Evolutionary conservation across 225 moss, liverwort and hornwort species (phyloP).

Genomic region (Polytrichum commune): DNA sequence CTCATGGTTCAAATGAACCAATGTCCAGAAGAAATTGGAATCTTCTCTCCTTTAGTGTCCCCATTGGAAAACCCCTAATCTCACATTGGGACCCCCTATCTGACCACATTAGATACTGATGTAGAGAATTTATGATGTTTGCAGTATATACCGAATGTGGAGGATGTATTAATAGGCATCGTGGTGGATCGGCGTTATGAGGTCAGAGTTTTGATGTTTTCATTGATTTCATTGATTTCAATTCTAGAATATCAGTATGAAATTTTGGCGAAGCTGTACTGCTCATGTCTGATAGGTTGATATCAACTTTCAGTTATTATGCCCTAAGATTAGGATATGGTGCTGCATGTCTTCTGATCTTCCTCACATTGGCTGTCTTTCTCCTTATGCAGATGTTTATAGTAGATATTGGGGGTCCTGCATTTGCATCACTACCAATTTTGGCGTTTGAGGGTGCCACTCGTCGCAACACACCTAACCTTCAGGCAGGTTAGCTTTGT

Average conservation of each 20-base stretch:
- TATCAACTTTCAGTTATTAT: neutral
- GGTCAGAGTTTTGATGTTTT: slow-evolving; percentile 18
- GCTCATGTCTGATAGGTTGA: too few species aligned
- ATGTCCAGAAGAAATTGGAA: neutral
- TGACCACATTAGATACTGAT: neutral
- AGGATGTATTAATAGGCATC: slow-evolving; percentile 78
- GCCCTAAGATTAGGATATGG: too few species aligned
- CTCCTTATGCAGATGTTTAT: slow-evolving; percentile 56
- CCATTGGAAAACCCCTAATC: neutral
- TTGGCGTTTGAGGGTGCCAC: slow-evolving; percentile 94
- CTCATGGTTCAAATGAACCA: neutral
- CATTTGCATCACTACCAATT: slow-evolving; percentile 64
- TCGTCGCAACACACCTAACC: slow-evolving; percentile 88
- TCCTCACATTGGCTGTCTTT: neutral
- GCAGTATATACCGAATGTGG: slow-evolving; percentile 84
- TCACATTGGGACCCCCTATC: neutral
- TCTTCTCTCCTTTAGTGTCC: neutral
- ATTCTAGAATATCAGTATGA: too few species aligned
- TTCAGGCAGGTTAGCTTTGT: slow-evolving; percentile 70
- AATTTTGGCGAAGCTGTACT: too few species aligned
- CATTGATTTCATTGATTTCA: too few species aligned
- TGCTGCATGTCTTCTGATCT: neutral
- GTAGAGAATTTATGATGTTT: neutral
- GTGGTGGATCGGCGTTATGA: slow-evolving; percentile 80
- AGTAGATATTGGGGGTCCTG: slow-evolving; percentile 79